Conservation (phyloP, 306 rosid species). For the Begonia loranthoides region DNA sequence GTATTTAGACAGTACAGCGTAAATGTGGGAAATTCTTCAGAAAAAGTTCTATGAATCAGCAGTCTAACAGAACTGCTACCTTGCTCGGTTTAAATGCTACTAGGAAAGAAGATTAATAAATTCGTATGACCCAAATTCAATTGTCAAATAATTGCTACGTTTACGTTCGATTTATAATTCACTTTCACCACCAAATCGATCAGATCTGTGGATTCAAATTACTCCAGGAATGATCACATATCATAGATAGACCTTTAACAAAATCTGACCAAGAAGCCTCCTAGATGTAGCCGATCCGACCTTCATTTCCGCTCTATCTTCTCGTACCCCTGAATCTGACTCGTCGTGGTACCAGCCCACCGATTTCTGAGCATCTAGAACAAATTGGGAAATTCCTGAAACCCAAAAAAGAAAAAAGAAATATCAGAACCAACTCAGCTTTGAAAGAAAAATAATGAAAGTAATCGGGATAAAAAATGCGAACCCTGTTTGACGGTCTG, state of each 20-base stretch:
- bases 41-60: too few relatives aligned
- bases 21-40: too few relatives aligned
- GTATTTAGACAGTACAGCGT: too few relatives aligned
- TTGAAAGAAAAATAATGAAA: neutral
- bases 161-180: too few relatives aligned
- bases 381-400: conserved; percentile 74
- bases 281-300: conserved; percentile 17
- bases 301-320: conserved; percentile 13
- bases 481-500: conserved; percentile 74
- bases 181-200: too few relatives aligned
- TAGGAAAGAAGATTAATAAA: too few relatives aligned
- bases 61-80: too few relatives aligned
- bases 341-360: conserved; percentile 68
- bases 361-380: conserved; percentile 69
- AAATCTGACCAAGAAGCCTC: conserved; percentile 21
- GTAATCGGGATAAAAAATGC: neutral
- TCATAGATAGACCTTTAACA: conserved; percentile 6
- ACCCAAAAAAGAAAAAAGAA: conserved; percentile 1
- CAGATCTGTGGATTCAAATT: conserved; percentile 4
- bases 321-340: conserved; percentile 27
- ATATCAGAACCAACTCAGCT: neutral
- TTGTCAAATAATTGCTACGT: too few relatives aligned
- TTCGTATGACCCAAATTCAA: too few relatives aligned
- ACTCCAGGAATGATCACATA: conserved; percentile 1
- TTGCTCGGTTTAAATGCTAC: too few relatives aligned